These are phyloP conservation scores for Stevia rebaudiana DNA, from an alignment of 140 eudicot genomes.

Conservation along the genomic window DNA sequence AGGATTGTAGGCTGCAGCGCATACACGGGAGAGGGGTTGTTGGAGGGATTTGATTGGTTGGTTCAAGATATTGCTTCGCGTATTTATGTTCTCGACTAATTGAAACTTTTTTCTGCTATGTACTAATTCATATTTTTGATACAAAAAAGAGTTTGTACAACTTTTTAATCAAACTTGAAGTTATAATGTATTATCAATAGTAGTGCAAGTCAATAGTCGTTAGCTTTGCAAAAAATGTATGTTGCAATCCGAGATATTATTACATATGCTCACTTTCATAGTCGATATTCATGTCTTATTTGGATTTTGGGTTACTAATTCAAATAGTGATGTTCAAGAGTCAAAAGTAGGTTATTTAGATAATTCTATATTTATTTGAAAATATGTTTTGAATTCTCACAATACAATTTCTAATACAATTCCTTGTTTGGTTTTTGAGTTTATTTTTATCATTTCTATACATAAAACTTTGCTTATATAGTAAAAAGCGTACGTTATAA, in stretches of 20 bases:
- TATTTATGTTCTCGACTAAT: conserved; percentile 79
- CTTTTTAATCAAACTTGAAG: background rate
- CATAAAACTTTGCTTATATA: too few relatives aligned
- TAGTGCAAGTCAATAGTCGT: background rate
- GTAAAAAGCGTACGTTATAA: too few relatives aligned
- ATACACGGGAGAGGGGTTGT: conserved; percentile 85
- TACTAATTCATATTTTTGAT: background rate
- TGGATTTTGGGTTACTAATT: background rate
- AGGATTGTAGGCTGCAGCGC: conserved; percentile 91
- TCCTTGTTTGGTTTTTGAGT: too few relatives aligned
- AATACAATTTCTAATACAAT: too few relatives aligned
- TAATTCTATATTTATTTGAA: too few relatives aligned
- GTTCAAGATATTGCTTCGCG: conserved; percentile 97
- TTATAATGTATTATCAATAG: background rate
- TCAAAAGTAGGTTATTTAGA: background rate
- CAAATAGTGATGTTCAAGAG: background rate
- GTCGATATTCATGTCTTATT: background rate
- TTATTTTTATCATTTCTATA: too few relatives aligned
- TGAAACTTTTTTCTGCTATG: background rate
- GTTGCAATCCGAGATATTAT: background rate
- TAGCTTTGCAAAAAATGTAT: background rate
- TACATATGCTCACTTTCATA: background rate
- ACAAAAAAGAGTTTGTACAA: conserved; percentile 6
- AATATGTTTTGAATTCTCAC: too few relatives aligned
- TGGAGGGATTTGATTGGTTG: conserved; percentile 95